Conservation (phyloP, 2,329 filamentous ascomycete species). For the Monilinia fructicola region DNA sequence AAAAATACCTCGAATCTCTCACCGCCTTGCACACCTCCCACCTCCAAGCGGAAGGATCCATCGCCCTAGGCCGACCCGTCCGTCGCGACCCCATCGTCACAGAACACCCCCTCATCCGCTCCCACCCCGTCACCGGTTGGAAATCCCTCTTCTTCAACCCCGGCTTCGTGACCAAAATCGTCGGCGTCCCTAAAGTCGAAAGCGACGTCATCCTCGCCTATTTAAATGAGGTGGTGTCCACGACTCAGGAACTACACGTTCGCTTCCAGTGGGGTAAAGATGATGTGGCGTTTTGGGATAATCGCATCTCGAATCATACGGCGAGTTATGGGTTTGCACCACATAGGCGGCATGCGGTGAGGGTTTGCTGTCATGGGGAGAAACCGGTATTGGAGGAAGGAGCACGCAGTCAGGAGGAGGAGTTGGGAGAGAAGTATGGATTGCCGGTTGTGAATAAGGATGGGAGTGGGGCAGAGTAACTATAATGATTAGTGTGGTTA, state of each 20-base stretch:
- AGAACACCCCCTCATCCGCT: conserved; percentile 57
- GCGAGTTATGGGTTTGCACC: conserved; percentile 58
- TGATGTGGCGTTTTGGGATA: conserved; percentile 70
- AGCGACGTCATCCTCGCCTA: conserved; percentile 52
- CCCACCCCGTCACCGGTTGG: conserved; percentile 62
- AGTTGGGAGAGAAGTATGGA: conserved; percentile 48
- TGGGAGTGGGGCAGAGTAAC: conserved; percentile 54
- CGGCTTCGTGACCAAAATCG: conserved; percentile 56
- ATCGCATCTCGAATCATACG: conserved; percentile 53
- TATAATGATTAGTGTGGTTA: conserved; percentile 49
- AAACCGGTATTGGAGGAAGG: conserved; percentile 36
- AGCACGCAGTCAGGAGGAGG: conserved; percentile 54
- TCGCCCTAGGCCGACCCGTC: conserved; percentile 41
- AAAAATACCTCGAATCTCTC: conserved; percentile 57
- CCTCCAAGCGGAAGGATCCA: conserved; percentile 52
- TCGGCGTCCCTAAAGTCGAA: conserved; percentile 58
- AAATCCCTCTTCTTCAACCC: conserved; percentile 61
- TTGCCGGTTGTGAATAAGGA: conserved; percentile 55
- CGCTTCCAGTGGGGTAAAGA: conserved; percentile 64
- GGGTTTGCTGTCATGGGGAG: conserved; percentile 41
- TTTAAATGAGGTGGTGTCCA: conserved; percentile 55
- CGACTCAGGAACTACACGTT: conserved; percentile 66
- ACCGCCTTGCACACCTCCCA: conserved; percentile 56
- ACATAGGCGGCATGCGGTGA: conserved; percentile 53
- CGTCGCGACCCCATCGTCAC: conserved; percentile 55